Evolutionary conservation across 257 asterid genomes (phyloP).

Genomic region (Cinchona pubescens): DNA sequence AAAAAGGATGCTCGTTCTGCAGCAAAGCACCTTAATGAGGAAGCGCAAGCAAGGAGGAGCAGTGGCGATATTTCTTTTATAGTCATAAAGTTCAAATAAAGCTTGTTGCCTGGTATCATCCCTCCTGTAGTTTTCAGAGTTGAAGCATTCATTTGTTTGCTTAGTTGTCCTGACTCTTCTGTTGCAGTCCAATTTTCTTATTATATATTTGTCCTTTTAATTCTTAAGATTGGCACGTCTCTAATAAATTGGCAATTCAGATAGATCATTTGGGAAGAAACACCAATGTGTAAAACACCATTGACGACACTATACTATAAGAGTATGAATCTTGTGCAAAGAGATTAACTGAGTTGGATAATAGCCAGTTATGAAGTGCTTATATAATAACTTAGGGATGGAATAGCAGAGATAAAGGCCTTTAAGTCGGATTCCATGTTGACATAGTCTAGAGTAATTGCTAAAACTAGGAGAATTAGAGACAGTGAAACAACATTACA

Average conservation of each 20-base stretch:
- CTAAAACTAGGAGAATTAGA: no score
- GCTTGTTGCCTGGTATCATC: not conserved
- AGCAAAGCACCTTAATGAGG: constrained; percentile 65
- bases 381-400: not conserved
- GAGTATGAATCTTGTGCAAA: no score
- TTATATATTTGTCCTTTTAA: no score
- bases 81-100: constrained; percentile 59
- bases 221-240: no score
- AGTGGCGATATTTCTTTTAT: constrained; percentile 73
- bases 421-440: not conserved
- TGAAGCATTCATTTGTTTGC: not conserved
- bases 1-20: constrained; percentile 65
- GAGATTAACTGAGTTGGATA: not conserved
- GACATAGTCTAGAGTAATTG: not conserved
- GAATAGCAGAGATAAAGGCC: not conserved
- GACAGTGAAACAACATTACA: not conserved
- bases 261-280: no score
- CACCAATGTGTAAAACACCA: no score
- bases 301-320: no score
- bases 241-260: no score
- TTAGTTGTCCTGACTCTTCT: not conserved
- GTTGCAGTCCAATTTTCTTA: no score
- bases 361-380: not conserved
- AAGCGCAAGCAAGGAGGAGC: constrained; percentile 70
- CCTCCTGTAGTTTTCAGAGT: not conserved